Evolutionary conservation across 2,329 filamentous ascomycete species (phyloP), one percentile per base, ranked within the genome.

Genomic region (Penicillium sclerotiorum): DNA sequence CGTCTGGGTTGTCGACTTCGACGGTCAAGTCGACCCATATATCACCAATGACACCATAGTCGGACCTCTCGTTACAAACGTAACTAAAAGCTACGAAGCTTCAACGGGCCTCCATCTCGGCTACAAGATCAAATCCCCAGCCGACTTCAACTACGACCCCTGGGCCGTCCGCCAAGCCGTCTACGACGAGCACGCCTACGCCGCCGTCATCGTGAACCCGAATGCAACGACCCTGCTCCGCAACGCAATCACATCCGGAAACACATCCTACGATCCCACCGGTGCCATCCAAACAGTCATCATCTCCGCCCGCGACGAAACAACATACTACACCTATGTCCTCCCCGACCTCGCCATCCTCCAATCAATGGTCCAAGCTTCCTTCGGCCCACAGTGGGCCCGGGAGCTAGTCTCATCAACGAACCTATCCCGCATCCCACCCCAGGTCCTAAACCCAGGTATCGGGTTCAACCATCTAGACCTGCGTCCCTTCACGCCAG

Each of bases 1-100:
- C 3, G 73, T 87, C 8, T 78, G 80, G 52, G 77, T 86, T 2
- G 83, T 87, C 22, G 82, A 86, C 62, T 85, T 87, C 55, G 84
- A 88, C 61, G 80, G 79, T 4, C 74, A 76, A 38, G 62, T 75
- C 3, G 71, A 78, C 1, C 82, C 82, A 1, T 84, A 80, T 55
- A 73, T 71, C 28, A 68, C 71, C 4, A 71, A 73, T 13, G 62
- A 72, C 15, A 76, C 83, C 0, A 59, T 86, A 2, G 75, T 87
- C n/a, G 84, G 84, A 1, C 81, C 81, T 0, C 67, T 74, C 0
- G 74, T 85, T 9, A 75, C 73, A 1, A 60, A 77, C 23, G 64
- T 78, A 0, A 77, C 75, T 0, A 63, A 77, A 32, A 56, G 75
- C n/a, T 68, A 78, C 43, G 55, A 77, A 22, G 62, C 68, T 7